phyloP scores from a whole-genome alignment of 352 stramenopile genomes.

The Pythium phragmitis region DNA sequence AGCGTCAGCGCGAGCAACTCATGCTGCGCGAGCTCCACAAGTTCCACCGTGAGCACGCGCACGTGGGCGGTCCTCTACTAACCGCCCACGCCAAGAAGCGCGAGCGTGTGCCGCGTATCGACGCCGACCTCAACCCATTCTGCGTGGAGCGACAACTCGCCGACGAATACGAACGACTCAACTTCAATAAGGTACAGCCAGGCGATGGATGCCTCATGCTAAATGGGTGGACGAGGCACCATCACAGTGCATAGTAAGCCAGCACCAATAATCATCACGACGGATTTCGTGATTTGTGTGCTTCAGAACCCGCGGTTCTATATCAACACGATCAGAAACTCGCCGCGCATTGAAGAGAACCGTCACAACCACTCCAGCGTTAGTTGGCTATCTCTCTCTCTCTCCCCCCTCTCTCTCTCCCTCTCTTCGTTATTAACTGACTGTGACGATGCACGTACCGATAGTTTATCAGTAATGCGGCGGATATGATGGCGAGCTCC shows the following conservation, averaged over 20 bases:
- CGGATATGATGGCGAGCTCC: constrained; percentile 60
- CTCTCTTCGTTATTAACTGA: background rate
- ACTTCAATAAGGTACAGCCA: constrained; percentile 76
- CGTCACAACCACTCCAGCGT: constrained; percentile 78
- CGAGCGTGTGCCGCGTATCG: constrained; percentile 50
- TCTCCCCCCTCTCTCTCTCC: no score
- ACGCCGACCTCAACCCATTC: constrained; percentile 70
- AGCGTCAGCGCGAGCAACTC: constrained; percentile 47
- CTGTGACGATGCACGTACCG: background rate
- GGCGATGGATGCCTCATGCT: background rate
- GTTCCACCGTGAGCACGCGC: constrained; percentile 53
- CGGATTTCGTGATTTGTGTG: background rate
- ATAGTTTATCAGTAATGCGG: constrained; percentile 67
- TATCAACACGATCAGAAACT: constrained; percentile 46
- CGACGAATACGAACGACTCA: constrained; percentile 68
- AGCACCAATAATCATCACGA: background rate
- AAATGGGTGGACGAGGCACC: background rate
- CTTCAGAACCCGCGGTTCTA: constrained; percentile 75
- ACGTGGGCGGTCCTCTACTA: constrained; percentile 34
- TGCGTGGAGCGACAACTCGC: constrained; percentile 69
- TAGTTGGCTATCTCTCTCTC: constrained; percentile 4
- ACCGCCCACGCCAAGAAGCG: constrained; percentile 68
- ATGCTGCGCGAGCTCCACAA: constrained; percentile 75
- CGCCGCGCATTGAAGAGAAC: constrained; percentile 46
- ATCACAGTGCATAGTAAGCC: background rate